Base-by-base conservation (phyloP, 495 filamentous ascomycete species). In the Neurospora pannonica region DNA sequence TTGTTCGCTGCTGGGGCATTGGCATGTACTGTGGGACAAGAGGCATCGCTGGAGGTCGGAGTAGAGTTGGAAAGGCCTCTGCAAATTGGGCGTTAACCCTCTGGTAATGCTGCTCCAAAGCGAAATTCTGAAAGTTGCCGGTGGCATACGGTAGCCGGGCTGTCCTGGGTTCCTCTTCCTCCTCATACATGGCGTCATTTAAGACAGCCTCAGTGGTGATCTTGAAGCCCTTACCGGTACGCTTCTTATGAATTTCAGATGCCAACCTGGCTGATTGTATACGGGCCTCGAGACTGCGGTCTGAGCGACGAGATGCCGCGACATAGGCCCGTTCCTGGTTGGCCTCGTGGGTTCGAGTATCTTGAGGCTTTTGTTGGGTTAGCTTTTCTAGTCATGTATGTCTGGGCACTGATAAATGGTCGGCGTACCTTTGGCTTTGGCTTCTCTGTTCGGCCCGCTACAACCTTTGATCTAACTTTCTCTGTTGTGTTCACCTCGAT, bases 131-230 rank as follows among this genome's bases (percentile, higher is more conserved):
- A 21, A 90, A 79, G 75, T 89, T 86, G 13, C 85, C 86, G 24
- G 86, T 87, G 38, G 90, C 82, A 38, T 83, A 81, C 48, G 87
- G 86, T 76, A 90, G 91, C 71, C 87, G 84, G 37, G 80, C 78
- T 11, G 85, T 84, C 0, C 85, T 74, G 24, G 87, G 85, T 70
- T 97, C 94, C 43, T 98, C 95, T 79, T 97, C 92, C 81, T 98
- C 95, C 80, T 97, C 95, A 81, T 98, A 98, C 94, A 97, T 97
- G 82, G 96, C 94, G 81, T 97, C 95, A 78, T 93, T 94, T 74
- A 93, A 82, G 11, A 98, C 96, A 82, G 96, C 94, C 78, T 96
- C 89, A 79, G 94, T 92, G 71, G 91, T 94, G 77, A 98, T 92
- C 74, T 91, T 90, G 74, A 98, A 86, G 13, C 88, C 89, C 73